Percentiles rank a stretch among this genome's conserved stretches.
phyloP scores from a whole-genome alignment of 148 eudicot species.

The Amaranthus cruentus region DNA sequence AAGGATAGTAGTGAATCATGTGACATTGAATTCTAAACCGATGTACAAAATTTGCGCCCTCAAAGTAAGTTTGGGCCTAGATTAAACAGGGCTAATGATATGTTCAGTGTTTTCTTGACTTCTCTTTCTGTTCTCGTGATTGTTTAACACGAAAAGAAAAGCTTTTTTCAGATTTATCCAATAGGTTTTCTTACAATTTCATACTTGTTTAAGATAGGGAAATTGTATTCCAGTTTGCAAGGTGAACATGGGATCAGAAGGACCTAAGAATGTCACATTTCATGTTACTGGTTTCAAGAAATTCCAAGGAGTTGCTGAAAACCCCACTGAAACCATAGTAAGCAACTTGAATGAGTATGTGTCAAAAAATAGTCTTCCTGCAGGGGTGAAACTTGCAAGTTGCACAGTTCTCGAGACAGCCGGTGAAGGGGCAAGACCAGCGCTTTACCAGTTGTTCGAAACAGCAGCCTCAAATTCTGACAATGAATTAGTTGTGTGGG shows the following conservation, averaged over 20 bases:
- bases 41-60: too few species aligned
- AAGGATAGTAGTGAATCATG: too few species aligned
- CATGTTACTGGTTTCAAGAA: constrained; percentile 80
- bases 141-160: not conserved
- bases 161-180: not conserved
- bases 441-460: constrained; percentile 44
- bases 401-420: constrained; percentile 69
- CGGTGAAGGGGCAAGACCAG: constrained; percentile 62
- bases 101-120: not conserved
- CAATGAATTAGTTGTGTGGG: constrained; percentile 48
- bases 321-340: constrained; percentile 66
- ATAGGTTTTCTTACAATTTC: constrained; percentile 12
- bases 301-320: constrained; percentile 63
- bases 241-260: constrained; percentile 69
- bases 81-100: too few species aligned
- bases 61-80: too few species aligned
- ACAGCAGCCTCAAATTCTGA: constrained; percentile 27
- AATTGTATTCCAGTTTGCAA: constrained; percentile 21
- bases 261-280: constrained; percentile 46
- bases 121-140: not conserved
- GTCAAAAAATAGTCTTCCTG: constrained; percentile 39
- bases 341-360: constrained; percentile 43
- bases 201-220: constrained; percentile 21
- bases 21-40: too few species aligned
- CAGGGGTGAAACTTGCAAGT: constrained; percentile 49